Evolutionary conservation across 1,139 yeast species (phyloP), one percentile per base, ranked within the genome.

Genomic region (Lodderomyces parapsilosis): DNA sequence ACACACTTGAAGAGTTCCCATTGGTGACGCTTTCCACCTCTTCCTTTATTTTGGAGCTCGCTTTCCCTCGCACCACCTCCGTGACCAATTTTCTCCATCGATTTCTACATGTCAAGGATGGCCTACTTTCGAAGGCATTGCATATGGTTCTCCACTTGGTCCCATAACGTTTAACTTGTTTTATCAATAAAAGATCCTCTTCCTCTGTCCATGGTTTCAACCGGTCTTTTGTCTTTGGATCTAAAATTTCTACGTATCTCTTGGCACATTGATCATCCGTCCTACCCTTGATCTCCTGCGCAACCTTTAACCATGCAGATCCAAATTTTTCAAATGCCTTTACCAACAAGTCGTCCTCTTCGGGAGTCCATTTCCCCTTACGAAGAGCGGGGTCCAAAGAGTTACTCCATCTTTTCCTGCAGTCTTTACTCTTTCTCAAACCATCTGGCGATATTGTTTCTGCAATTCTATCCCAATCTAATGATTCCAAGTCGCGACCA

Each of bases 201-300:
- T 81, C 88, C 32, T 75, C 57, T 0, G 81, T 71, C 98, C 98
- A 91, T 4, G 86, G 83, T 51, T 88, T 77, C 38, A 89, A 68
- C 42, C 97, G 67, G 53, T 86, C 90, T 46, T 83, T 81, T 4
- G 93, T 83, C 53, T 65, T 76, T 2, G 97, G 97, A 53, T 88
- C 95, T 46, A 91, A 65, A 1, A 90, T 96, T 56, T 91, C 98
- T 17, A 85, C 81, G 60, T 89, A 91, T 52, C 98, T 67, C 57
- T 91, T 91, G 2, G 96, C 89, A 66, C 97, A 91, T 65, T 91
- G 98, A 61, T 90, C 97, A 58, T 90, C 96, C 1, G 96, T 91
- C 55, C 98, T 71, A 2, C 96, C 96, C 1, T 80, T 77, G 10
- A 90, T 86, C 42, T 78, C 83, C 41, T 74, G 66, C 0, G 96